A percentile compares a stretch with the other conserved stretches of the same genome.
These are phyloP conservation scores for Gossypium australe DNA, from an alignment of 345 rosid genomes.

Conservation along the genomic window DNA sequence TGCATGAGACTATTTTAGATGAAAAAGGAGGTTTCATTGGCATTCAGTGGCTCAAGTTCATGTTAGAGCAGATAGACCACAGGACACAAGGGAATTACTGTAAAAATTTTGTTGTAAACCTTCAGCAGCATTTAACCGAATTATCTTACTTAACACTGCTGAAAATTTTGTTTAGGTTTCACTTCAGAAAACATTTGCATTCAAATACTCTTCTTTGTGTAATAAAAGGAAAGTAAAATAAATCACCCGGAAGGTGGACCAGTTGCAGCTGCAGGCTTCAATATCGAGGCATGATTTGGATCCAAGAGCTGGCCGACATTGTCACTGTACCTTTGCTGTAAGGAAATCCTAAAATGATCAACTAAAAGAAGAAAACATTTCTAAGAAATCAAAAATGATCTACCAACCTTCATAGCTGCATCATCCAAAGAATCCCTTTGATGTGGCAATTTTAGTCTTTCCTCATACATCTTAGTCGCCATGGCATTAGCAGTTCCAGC, in stretches of 20 bases:
- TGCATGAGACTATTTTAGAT: not conserved
- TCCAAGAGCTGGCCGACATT: conserved; percentile 86
- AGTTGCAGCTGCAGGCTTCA: conserved; percentile 74
- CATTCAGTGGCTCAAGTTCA: not conserved
- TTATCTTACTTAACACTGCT: not conserved
- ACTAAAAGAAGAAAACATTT: not conserved
- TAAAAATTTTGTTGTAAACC: not conserved
- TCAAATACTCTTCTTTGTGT: not conserved
- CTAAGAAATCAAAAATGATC: not conserved
- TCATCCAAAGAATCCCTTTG: conserved; percentile 91
- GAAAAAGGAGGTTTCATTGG: not conserved
- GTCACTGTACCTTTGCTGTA: conserved; percentile 78
- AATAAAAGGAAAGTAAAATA: conserved; percentile 17
- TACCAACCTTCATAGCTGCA: conserved; percentile 70
- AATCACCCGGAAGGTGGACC: conserved; percentile 87
- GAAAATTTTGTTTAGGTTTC: not conserved
- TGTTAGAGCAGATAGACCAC: not conserved
- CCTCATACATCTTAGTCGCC: conserved; percentile 84
- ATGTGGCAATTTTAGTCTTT: conserved; percentile 60
- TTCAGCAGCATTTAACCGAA: not conserved
- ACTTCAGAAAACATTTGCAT: not conserved
- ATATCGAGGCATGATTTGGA: conserved; percentile 75
- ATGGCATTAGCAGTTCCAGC: conserved; percentile 76
- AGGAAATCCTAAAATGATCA: conserved; percentile 7
- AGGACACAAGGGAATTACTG: not conserved